Conservation (phyloP, 441 rosid genomes). For the Capsella rubella region DNA sequence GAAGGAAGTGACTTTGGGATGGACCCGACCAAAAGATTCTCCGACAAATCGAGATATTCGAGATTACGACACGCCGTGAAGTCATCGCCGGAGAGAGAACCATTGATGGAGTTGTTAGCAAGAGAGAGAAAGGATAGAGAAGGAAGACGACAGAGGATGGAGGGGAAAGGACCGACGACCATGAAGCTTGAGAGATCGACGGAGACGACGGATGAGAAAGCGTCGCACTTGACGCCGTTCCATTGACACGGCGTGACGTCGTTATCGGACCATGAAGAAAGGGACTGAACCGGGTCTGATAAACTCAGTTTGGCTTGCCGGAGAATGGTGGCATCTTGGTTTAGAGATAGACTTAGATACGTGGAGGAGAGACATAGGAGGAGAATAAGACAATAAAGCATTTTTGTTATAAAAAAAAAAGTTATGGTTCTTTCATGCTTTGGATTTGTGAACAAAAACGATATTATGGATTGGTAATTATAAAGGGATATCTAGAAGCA, state of each 20-base stretch:
- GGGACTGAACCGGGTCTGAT: constrained; percentile 52
- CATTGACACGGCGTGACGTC: constrained; percentile 62
- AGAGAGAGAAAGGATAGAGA: constrained; percentile 52
- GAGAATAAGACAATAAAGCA: constrained; percentile 44
- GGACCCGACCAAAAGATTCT: constrained; percentile 61
- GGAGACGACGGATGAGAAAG: constrained; percentile 46
- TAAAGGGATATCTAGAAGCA: constrained; percentile 34
- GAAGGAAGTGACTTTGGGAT: constrained; percentile 55
- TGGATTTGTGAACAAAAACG: constrained; percentile 22
- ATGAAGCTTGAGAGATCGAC: constrained; percentile 50
- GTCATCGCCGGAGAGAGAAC: constrained; percentile 52
- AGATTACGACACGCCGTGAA: constrained; percentile 54
- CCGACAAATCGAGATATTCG: constrained; percentile 49
- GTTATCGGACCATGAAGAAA: constrained; percentile 58
- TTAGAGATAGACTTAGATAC: constrained; percentile 39
- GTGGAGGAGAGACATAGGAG: constrained; percentile 35
- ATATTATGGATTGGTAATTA: constrained; percentile 1
- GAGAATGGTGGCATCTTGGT: constrained; percentile 62
- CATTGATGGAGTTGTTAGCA: constrained; percentile 54
- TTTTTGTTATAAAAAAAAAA: constrained; percentile 8
- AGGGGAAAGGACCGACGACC: constrained; percentile 65
- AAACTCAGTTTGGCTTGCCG: constrained; percentile 52
- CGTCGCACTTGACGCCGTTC: constrained; percentile 61
- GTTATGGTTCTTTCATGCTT: constrained; percentile 28
- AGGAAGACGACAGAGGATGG: constrained; percentile 62